Evolutionary conservation across 2,329 filamentous ascomycete species (phyloP).

Genomic region (Phaeosphaeriaceae sp.): DNA sequence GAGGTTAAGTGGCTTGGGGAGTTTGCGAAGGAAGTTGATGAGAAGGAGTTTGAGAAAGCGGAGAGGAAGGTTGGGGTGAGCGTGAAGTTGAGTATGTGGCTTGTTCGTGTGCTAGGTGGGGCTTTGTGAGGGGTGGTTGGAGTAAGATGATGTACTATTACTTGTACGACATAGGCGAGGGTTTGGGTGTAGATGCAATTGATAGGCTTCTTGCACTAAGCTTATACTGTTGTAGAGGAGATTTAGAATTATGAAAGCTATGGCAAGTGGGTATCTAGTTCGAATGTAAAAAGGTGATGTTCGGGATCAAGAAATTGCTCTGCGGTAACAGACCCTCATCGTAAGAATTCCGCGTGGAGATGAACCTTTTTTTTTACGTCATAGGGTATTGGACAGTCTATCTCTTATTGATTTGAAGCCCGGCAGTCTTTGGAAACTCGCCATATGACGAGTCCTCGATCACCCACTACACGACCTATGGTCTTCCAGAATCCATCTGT

Average conservation of each 20-base stretch:
- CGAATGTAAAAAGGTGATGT: constrained; percentile 3
- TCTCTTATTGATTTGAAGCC: constrained; percentile 7
- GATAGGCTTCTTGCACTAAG: neutral
- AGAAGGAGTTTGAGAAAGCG: constrained; percentile 78
- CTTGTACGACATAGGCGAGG: neutral
- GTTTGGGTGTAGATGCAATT: neutral
- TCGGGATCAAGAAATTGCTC: neutral
- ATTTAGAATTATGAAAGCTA: constrained; percentile 1
- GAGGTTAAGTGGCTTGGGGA: constrained; percentile 83
- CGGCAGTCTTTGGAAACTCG: constrained; percentile 50
- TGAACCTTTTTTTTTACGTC: no score
- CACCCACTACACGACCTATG: constrained; percentile 66
- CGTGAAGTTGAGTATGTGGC: constrained; percentile 91
- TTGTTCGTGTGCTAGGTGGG: constrained; percentile 83
- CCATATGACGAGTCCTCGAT: constrained; percentile 55
- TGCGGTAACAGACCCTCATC: neutral
- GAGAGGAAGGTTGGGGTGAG: constrained; percentile 86
- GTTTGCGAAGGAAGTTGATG: constrained; percentile 70
- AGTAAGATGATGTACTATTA: neutral
- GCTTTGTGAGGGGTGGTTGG: no score
- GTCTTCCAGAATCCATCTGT: constrained; percentile 79
- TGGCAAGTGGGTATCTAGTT: constrained; percentile 13
- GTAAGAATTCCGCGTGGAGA: neutral
- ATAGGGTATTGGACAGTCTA: no score
- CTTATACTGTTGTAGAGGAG: neutral